These are phyloP conservation scores for Mycosphaerelloides madeirae DNA, from an alignment of 2,329 filamentous ascomycete species.

Conservation along the genomic window DNA sequence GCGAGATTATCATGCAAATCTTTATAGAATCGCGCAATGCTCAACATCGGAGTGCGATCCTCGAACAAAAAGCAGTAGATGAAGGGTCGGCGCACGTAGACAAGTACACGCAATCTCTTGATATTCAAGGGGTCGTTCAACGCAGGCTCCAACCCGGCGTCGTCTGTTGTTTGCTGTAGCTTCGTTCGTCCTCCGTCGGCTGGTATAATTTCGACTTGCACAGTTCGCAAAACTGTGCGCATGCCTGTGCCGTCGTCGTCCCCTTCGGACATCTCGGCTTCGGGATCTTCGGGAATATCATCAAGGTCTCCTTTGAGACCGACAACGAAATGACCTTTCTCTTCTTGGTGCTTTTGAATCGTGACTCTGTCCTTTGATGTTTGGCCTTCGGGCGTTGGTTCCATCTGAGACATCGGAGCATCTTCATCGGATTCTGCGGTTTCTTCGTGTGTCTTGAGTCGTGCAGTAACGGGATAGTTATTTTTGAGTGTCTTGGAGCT, in stretches of 20 bases:
- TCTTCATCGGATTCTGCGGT: constrained; percentile 14
- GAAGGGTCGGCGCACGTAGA: constrained; percentile 70
- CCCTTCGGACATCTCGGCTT: constrained; percentile 21
- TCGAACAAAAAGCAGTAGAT: constrained; percentile 72
- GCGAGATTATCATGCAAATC: constrained; percentile 50
- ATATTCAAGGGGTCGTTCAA: constrained; percentile 13
- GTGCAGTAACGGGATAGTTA: constrained; percentile 5
- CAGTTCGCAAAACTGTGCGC: constrained; percentile 59
- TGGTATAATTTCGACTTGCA: constrained; percentile 54
- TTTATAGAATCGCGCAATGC: constrained; percentile 42
- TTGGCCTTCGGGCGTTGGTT: constrained; percentile 38
- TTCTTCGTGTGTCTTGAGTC: constrained; percentile 4
- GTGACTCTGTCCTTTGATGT: constrained; percentile 60
- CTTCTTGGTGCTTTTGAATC: constrained; percentile 40
- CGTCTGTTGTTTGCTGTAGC: constrained; percentile 16
- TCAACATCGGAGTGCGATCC: constrained; percentile 53
- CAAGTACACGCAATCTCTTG: constrained; percentile 57
- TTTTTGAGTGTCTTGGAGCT: constrained; percentile 22
- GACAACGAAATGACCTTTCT: constrained; percentile 59
- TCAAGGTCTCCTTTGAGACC: constrained; percentile 64
- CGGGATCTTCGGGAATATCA: constrained; percentile 45
- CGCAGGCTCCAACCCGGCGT: constrained; percentile 13
- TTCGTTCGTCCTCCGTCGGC: constrained; percentile 6
- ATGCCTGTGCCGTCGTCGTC: constrained; percentile 32
- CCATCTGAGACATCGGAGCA: constrained; percentile 22